Percentiles rank a stretch among this genome's conserved stretches.
These are phyloP conservation scores for Excoecaria agallocha DNA, from an alignment of 345 rosid genomes.

Conservation along the genomic window DNA sequence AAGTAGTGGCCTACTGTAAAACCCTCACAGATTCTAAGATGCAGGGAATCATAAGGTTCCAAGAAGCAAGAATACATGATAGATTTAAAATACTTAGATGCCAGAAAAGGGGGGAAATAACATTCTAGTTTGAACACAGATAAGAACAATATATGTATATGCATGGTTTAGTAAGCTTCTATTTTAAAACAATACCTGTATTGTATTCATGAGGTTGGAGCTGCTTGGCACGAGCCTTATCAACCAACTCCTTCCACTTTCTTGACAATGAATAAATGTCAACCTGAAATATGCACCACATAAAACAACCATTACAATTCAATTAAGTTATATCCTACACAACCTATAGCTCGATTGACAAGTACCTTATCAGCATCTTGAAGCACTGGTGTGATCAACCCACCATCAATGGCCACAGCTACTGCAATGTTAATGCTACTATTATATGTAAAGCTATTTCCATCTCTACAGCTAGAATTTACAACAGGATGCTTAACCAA, in stretches of 20 bases:
- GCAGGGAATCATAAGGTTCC: background rate
- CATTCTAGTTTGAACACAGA: background rate
- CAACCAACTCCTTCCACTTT: constrained; percentile 96
- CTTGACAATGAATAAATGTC: constrained; percentile 92
- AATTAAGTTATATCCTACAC: background rate
- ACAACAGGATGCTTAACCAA: constrained; percentile 75
- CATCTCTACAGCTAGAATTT: constrained; percentile 87
- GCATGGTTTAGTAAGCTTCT: background rate
- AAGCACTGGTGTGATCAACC: constrained; percentile 93
- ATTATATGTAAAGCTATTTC: constrained; percentile 82
- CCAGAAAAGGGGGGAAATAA: background rate
- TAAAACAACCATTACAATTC: constrained; percentile 4
- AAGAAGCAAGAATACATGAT: background rate
- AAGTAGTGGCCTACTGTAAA: background rate
- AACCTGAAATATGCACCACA: constrained; percentile 42
- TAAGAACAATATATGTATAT: no score
- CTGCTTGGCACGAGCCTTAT: constrained; percentile 93
- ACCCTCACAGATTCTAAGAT: background rate
- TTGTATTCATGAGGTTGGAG: constrained; percentile 90
- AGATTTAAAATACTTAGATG: background rate
- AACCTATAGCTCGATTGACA: constrained; percentile 2
- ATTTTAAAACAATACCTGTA: constrained; percentile 45
- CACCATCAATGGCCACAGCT: constrained; percentile 95
- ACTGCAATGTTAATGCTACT: constrained; percentile 87
- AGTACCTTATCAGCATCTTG: constrained; percentile 93